These are phyloP conservation scores for Cercospora citrullina DNA, from an alignment of 2,329 filamentous ascomycete genomes.

Conservation along the genomic window DNA sequence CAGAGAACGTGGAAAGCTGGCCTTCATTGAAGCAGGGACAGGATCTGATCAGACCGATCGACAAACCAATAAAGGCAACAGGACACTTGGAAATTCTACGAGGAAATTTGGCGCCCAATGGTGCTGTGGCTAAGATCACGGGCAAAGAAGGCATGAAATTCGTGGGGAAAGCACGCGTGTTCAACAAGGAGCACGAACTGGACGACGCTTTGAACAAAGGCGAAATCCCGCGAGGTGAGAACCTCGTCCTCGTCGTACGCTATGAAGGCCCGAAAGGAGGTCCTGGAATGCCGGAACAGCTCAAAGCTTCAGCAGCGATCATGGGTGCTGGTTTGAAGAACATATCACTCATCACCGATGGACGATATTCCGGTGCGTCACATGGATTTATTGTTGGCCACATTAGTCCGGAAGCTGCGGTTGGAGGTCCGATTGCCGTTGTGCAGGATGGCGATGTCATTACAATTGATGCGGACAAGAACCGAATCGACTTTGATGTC, in stretches of 20 bases:
- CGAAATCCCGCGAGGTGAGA: conserved; percentile 70
- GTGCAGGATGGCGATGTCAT: conserved; percentile 78
- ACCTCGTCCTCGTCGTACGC: conserved; percentile 84
- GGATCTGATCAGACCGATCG: conserved; percentile 75
- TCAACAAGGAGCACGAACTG: conserved; percentile 80
- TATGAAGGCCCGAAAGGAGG: conserved; percentile 94
- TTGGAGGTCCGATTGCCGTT: conserved; percentile 83
- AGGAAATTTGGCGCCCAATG: conserved; percentile 84
- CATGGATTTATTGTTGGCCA: conserved; percentile 95
- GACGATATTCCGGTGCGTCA: conserved; percentile 80
- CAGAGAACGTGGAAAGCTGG: conserved; percentile 75
- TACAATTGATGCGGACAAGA: conserved; percentile 80
- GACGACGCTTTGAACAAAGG: conserved; percentile 72
- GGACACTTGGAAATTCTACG: conserved; percentile 87
- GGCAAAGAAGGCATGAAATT: conserved; percentile 89
- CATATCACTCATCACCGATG: conserved; percentile 88
- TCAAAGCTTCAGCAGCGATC: conserved; percentile 83
- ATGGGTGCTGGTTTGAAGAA: conserved; percentile 90
- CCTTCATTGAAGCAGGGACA: conserved; percentile 75
- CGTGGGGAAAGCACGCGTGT: conserved; percentile 76
- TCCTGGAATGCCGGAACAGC: conserved; percentile 93
- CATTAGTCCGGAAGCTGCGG: conserved; percentile 85
- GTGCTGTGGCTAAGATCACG: conserved; percentile 93
- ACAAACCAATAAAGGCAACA: conserved; percentile 79
- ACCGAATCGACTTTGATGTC: conserved; percentile 70